phyloP scores from a whole-genome alignment of 176 grass and related monocot species.

The Secale cereale region DNA sequence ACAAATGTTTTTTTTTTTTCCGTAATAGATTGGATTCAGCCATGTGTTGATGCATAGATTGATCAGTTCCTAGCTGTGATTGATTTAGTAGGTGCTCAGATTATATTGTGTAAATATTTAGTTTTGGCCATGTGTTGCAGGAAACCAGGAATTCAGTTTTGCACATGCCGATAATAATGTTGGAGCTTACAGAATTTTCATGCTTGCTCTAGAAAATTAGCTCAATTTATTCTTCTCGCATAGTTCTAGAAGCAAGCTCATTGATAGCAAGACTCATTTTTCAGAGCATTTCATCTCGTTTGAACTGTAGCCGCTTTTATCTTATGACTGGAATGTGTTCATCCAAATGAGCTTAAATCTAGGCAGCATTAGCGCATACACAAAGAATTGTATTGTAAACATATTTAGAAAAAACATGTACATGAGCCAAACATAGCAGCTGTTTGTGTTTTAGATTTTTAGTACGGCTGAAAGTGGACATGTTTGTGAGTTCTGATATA shows the following conservation, averaged over 20 bases:
- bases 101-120: not conserved
- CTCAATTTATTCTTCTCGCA: constrained; percentile 2
- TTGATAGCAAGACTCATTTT: not conserved
- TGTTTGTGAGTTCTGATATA: not conserved
- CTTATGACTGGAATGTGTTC: not conserved
- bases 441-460: not conserved
- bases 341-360: constrained; percentile 12
- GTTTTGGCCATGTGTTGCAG: not conserved
- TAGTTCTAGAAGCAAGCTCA: not conserved
- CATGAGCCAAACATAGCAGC: not conserved
- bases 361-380: not conserved
- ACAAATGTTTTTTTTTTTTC: not conserved
- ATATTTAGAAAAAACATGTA: not conserved
- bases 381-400: not conserved
- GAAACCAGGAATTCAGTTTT: not conserved
- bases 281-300: constrained; percentile 3
- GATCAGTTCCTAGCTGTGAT: constrained; percentile 4
- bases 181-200: not conserved
- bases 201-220: not conserved
- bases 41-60: not conserved
- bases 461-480: not conserved
- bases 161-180: not conserved
- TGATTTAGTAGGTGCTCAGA: not conserved
- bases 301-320: not conserved
- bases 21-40: not conserved